These are phyloP conservation scores for Entrophospora sp. DNA, from an alignment of 192 early-diverging fungal genomes.

Conservation along the genomic window DNA sequence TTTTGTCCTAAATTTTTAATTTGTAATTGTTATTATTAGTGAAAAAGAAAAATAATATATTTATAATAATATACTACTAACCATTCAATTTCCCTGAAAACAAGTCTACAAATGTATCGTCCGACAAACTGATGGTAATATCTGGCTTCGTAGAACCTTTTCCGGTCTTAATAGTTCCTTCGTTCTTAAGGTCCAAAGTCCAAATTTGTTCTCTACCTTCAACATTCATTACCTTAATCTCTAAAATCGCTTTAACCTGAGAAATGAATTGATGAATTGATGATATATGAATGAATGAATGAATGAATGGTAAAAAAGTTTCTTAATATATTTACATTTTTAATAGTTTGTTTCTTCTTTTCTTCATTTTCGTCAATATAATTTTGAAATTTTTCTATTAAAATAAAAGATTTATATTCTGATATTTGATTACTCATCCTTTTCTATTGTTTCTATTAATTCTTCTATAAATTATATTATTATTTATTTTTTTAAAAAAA, in stretches of 20 bases:
- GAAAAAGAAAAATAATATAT: not conserved
- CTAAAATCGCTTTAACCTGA: slow-evolving; percentile 73
- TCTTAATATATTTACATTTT: slow-evolving; percentile 36
- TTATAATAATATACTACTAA: slow-evolving; percentile 30
- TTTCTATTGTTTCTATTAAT: too few species aligned
- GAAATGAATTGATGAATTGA: not conserved
- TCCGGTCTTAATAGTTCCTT: slow-evolving; percentile 44
- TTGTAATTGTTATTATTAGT: too few species aligned
- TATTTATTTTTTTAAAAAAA: too few species aligned
- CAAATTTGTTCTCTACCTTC: slow-evolving; percentile 64
- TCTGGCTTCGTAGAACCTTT: slow-evolving; percentile 59
- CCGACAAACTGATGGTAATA: slow-evolving; percentile 58
- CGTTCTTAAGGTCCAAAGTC: slow-evolving; percentile 80
- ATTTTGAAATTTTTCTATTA: slow-evolving; percentile 62
- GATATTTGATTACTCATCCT: too few species aligned
- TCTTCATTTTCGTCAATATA: slow-evolving; percentile 52
- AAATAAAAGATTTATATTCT: slow-evolving; percentile 67
- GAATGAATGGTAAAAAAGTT: not conserved
- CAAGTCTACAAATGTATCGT: slow-evolving; percentile 76
- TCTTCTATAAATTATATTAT: too few species aligned
- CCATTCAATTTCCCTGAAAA: slow-evolving; percentile 79
- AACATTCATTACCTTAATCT: slow-evolving; percentile 75
- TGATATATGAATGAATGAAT: not conserved
- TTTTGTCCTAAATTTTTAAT: slow-evolving; percentile 53
- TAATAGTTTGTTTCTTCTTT: slow-evolving; percentile 49